A percentile compares a stretch with the other conserved stretches of the same genome.
Evolutionary conservation across 2,329 filamentous ascomycete species (phyloP).

Genomic region (Cladophialophora yegresii): DNA sequence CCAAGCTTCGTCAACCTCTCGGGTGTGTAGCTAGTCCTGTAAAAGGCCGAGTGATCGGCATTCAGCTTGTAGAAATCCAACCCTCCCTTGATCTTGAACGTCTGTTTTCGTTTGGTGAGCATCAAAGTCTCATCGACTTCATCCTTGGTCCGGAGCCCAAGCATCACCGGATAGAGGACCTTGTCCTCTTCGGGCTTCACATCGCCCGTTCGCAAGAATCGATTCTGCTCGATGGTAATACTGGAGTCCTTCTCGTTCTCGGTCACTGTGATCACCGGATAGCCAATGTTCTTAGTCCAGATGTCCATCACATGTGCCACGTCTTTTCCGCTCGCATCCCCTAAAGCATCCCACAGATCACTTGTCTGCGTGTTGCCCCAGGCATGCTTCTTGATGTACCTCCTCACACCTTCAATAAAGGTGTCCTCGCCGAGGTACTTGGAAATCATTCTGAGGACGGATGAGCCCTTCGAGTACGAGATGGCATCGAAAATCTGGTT

Average conservation of each 20-base stretch:
- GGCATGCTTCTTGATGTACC: conserved; percentile 94
- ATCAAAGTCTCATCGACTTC: conserved; percentile 77
- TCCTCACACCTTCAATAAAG: conserved; percentile 88
- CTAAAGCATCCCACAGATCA: conserved; percentile 86
- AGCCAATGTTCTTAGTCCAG: conserved; percentile 96
- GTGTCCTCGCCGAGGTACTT: conserved; percentile 89
- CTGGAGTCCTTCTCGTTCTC: conserved; percentile 69
- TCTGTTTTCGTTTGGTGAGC: conserved; percentile 69
- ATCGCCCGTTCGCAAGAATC: conserved; percentile 88
- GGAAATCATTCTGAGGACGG: conserved; percentile 94
- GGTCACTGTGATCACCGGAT: conserved; percentile 83
- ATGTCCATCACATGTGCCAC: conserved; percentile 89
- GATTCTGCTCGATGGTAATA: conserved; percentile 90
- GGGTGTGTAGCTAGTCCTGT: conserved; percentile 83
- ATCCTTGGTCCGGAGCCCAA: conserved; percentile 80
- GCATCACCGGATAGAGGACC: conserved; percentile 84
- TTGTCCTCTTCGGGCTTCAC: conserved; percentile 90
- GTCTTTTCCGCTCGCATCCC: conserved; percentile 85
- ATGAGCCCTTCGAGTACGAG: conserved; percentile 95
- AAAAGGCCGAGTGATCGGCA: conserved; percentile 89
- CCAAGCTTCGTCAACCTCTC: conserved; percentile 85
- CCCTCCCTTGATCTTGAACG: conserved; percentile 70
- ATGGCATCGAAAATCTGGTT: conserved; percentile 99
- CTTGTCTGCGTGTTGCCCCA: conserved; percentile 91
- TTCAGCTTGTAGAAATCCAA: conserved; percentile 96